phyloP scores from a whole-genome alignment of 2,329 filamentous ascomycete species.

The Thelonectria olida region DNA sequence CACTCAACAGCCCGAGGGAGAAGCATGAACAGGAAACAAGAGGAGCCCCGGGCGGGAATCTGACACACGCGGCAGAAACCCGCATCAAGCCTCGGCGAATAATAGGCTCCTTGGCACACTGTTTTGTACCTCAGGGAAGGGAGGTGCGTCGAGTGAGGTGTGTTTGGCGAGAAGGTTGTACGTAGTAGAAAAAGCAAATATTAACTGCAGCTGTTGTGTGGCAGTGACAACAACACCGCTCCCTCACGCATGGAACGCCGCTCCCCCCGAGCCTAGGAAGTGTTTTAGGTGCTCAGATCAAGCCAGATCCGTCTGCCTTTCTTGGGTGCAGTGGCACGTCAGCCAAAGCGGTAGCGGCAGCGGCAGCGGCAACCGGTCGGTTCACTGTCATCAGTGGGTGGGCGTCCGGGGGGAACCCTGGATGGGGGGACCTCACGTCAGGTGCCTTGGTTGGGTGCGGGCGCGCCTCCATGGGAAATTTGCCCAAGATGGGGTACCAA shows the following conservation, averaged over 20 bases:
- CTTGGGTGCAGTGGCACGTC: constrained; percentile 28
- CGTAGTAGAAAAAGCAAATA: constrained; percentile 13
- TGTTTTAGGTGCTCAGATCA: constrained; percentile 27
- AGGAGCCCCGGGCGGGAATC: constrained; percentile 9
- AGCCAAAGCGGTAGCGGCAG: constrained; percentile 27
- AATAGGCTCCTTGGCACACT: neutral
- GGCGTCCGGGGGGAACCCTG: constrained; percentile 19
- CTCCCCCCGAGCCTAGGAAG: constrained; percentile 4
- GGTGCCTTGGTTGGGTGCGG: constrained; percentile 15
- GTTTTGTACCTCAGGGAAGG: neutral
- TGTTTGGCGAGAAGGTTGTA: neutral
- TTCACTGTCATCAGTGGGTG: constrained; percentile 16
- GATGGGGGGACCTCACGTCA: constrained; percentile 14
- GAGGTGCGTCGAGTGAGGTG: neutral
- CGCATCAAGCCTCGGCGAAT: constrained; percentile 14
- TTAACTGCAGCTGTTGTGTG: constrained; percentile 7
- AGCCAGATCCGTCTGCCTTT: constrained; percentile 18
- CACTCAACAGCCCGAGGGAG: neutral
- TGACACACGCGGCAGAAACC: constrained; percentile 11
- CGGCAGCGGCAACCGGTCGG: constrained; percentile 15
- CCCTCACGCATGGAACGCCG: neutral
- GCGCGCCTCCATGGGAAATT: constrained; percentile 12
- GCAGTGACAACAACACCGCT: constrained; percentile 5
- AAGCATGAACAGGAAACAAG: constrained; percentile 4
- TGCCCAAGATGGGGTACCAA: neutral